Conservation (phyloP, 2,329 filamentous ascomycete genomes). For the Pestalotiopsis sp. region DNA sequence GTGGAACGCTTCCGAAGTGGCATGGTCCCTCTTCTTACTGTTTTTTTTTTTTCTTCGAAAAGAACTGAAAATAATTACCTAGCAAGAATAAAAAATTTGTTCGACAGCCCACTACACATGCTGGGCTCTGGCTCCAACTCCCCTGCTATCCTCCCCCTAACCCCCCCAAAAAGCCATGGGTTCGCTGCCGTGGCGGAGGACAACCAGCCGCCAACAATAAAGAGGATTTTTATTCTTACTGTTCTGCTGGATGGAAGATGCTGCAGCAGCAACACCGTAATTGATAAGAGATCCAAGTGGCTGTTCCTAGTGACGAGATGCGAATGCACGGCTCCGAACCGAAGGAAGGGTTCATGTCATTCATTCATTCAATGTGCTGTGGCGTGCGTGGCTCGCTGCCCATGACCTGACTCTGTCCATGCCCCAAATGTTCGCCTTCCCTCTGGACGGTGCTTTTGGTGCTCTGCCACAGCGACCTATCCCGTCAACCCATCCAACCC, state of each 20-base stretch:
- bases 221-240: not conserved
- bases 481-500: not conserved
- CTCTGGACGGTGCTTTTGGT: not conserved
- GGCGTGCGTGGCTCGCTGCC: not conserved
- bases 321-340: not conserved
- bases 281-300: not conserved
- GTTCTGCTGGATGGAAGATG: not conserved
- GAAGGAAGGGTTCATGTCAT: not conserved
- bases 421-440: not conserved
- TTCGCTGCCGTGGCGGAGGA: not conserved
- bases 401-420: not conserved
- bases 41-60: not conserved
- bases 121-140: not conserved
- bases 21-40: not conserved
- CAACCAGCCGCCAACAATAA: not conserved
- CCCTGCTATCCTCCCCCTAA: not conserved
- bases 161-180: not conserved
- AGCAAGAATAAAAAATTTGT: not conserved
- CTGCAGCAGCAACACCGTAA: not conserved
- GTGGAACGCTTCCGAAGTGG: conserved; percentile 6
- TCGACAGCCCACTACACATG: not conserved
- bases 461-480: not conserved
- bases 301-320: not conserved
- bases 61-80: not conserved
- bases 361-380: not conserved